These are phyloP conservation scores for Hypoxylon sp. DNA, from an alignment of 2,329 filamentous ascomycete genomes.

Conservation along the genomic window DNA sequence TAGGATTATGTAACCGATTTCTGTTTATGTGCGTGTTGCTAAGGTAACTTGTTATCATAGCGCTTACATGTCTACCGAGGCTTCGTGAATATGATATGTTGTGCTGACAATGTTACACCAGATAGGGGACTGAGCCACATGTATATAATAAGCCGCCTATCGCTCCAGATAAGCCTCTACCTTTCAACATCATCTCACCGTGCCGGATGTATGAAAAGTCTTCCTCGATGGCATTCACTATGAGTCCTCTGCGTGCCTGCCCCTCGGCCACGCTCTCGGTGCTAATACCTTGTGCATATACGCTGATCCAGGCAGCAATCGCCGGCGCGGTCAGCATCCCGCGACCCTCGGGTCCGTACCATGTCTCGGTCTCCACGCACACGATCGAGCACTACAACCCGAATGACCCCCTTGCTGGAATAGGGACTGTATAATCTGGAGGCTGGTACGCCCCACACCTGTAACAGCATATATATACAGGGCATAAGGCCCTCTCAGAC, in stretches of 20 bases:
- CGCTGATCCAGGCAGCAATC: slow-evolving; percentile 34
- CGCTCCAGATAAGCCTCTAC: neutral
- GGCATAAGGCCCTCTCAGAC: too few relatives aligned
- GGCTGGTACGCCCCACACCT: too few relatives aligned
- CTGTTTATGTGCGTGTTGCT: too few relatives aligned
- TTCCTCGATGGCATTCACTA: neutral
- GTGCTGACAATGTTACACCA: neutral
- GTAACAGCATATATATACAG: too few relatives aligned
- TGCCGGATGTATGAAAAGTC: neutral
- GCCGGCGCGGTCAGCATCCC: slow-evolving; percentile 35
- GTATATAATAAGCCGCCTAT: neutral
- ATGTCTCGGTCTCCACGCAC: slow-evolving; percentile 40
- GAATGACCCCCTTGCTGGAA: too few relatives aligned
- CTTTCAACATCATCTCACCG: too few relatives aligned
- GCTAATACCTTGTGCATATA: neutral
- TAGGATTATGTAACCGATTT: too few relatives aligned
- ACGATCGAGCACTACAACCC: slow-evolving; percentile 37
- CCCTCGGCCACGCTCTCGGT: neutral
- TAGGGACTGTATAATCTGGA: too few relatives aligned
- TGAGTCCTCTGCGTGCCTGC: neutral
- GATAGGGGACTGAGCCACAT: neutral
- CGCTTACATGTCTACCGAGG: too few relatives aligned
- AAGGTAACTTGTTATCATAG: too few relatives aligned
- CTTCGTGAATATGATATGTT: neutral
- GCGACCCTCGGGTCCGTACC: slow-evolving; percentile 36